These are phyloP conservation scores for Hymenotorrendiella dingleyae DNA, from an alignment of 2,329 filamentous ascomycete species.

Conservation along the genomic window DNA sequence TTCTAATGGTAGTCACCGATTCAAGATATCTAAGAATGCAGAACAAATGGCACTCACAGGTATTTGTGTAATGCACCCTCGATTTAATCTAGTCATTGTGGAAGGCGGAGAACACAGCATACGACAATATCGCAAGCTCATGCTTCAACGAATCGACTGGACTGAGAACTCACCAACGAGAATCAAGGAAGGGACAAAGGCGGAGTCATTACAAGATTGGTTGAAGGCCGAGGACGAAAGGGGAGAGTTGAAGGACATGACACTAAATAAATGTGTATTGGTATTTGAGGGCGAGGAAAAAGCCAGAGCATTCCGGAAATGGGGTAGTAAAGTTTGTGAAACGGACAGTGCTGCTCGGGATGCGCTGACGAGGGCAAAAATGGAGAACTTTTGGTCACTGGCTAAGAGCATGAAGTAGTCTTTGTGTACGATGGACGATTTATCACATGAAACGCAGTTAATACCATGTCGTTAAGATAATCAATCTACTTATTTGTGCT, in stretches of 20 bases:
- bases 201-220: constrained; percentile 64
- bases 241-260: constrained; percentile 74
- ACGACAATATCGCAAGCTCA: constrained; percentile 81
- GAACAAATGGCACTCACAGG: constrained; percentile 84
- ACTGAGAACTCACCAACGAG: constrained; percentile 74
- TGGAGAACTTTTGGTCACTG: constrained; percentile 92
- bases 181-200: constrained; percentile 55
- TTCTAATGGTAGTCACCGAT: constrained; percentile 89
- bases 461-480: no score
- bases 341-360: constrained; percentile 86
- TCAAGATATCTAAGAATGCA: constrained; percentile 87
- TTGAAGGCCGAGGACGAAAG: constrained; percentile 72
- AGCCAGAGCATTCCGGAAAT: constrained; percentile 73
- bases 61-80: constrained; percentile 86
- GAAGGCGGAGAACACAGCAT: constrained; percentile 85
- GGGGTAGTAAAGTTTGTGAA: constrained; percentile 86
- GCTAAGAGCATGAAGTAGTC: constrained; percentile 56
- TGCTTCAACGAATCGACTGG: constrained; percentile 94
- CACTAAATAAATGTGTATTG: constrained; percentile 72
- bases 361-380: constrained; percentile 69
- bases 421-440: neutral
- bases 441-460: no score
- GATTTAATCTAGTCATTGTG: constrained; percentile 82
- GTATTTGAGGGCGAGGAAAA: constrained; percentile 92
- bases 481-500: no score